Base-by-base conservation (phyloP, 495 filamentous ascomycete genomes). In the Penicillium steckii region DNA sequence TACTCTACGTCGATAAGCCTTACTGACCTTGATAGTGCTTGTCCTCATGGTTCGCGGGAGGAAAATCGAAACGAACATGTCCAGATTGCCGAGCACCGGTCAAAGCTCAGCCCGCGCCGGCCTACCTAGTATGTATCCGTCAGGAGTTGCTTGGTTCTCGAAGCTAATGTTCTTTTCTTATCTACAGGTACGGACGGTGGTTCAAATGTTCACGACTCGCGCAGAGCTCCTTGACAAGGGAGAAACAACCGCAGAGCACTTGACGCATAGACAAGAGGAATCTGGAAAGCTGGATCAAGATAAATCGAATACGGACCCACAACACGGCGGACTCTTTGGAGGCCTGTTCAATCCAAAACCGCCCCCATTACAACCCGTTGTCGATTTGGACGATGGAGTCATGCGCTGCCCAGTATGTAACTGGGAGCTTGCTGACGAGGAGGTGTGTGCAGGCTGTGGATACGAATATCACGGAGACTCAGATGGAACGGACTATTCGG, bases 41-140 rank as follows among this genome's bases (percentile, higher is more conserved):
- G 21, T 69, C 79, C 26, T 79, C 79, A 54, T 90, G 87, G 86
- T 83, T 90, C 56, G 70, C 69, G 8, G 76, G 71, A 51, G 79
- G 80, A 48, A 75, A 74, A 60, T 71, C 68, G 32, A 83, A 81
- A 56, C 86, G 87, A 64, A 87, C 84, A 53, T 90, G 86, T 62
- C 86, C 86, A 4, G 86, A 89, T 60, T 90, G 86, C 62, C 80
- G 86, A 53, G 72, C 80, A 0, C 69, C 74, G 7, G 79, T 89
- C 49, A 75, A 72, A 47, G 70, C 73, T 7, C 71, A 81, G 52
- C 86, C 86, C 0, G 81, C 86, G 15, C 86, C 86, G 47, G 82
- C 87, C n/a, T 90, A 87, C 67, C 60, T 88, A 53, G 85, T 87
- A 59, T 65, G 76, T 69, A 26, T 21, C 33, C 19, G 13, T 10